phyloP scores from a whole-genome alignment of 2,329 filamentous ascomycete genomes.

The Trichoderma citrinoviride region DNA sequence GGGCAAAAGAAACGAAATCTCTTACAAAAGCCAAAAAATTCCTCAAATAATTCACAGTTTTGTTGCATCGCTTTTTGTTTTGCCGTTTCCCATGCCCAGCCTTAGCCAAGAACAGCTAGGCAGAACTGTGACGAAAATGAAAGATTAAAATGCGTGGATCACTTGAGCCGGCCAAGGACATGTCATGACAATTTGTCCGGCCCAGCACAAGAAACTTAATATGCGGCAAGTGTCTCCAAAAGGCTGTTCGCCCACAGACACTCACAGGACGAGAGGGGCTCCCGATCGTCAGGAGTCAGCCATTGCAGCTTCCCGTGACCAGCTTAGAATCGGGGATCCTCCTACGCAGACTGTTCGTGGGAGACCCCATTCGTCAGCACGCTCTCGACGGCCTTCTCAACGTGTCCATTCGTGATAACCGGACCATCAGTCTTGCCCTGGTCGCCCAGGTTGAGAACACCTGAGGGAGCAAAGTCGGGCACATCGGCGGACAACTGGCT shows the following conservation, averaged over 20 bases:
- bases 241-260: background rate
- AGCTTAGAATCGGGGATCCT: background rate
- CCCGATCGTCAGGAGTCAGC: background rate
- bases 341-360: conserved; percentile 1
- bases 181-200: conserved; percentile 5
- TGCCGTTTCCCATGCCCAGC: conserved; percentile 17
- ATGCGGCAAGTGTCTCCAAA: background rate
- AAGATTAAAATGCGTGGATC: conserved; percentile 5
- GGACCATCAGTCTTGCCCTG: background rate
- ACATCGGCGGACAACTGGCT: conserved; percentile 40
- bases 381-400: background rate
- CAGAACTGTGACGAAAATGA: conserved; percentile 17
- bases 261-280: background rate
- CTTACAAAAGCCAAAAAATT: conserved; percentile 19
- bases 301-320: background rate
- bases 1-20: conserved; percentile 9
- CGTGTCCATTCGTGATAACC: conserved; percentile 21
- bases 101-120: conserved; percentile 20
- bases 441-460: conserved; percentile 19
- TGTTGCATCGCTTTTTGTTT: conserved; percentile 20
- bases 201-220: conserved; percentile 1
- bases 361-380: conserved; percentile 17
- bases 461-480: conserved; percentile 41
- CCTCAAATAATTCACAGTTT: conserved; percentile 18
- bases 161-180: conserved; percentile 7